Conservation (phyloP, 1,284 basidiomycete genomes). For the Gymnopus androsaceus region DNA sequence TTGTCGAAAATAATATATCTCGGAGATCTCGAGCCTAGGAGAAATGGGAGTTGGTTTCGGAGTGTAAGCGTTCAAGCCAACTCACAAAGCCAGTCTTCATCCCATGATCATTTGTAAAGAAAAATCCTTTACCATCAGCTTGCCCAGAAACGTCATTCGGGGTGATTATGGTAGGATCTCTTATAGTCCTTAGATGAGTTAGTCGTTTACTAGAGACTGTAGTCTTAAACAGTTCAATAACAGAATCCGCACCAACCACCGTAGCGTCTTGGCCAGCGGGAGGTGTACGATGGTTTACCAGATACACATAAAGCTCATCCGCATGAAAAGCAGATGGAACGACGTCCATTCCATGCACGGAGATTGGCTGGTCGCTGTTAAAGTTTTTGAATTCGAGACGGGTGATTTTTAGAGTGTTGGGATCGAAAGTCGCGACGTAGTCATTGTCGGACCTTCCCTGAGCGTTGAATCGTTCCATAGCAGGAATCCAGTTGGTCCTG, state of each 20-base stretch:
- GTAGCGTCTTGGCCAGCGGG: constrained; percentile 38
- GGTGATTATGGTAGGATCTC: constrained; percentile 52
- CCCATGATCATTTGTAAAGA: constrained; percentile 68
- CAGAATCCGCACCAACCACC: constrained; percentile 67
- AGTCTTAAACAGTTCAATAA: constrained; percentile 71
- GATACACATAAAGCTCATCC: constrained; percentile 59
- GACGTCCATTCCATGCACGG: constrained; percentile 76
- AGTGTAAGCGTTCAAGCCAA: constrained; percentile 4
- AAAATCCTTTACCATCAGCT: constrained; percentile 60
- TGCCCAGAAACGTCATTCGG: constrained; percentile 73
- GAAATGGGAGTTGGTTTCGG: neutral
- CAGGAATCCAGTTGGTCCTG: constrained; percentile 60
- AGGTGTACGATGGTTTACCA: constrained; percentile 67
- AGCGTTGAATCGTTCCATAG: constrained; percentile 40
- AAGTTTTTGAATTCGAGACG: constrained; percentile 47
- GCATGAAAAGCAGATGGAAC: constrained; percentile 53
- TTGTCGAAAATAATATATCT: constrained; percentile 21
- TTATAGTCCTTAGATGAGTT: constrained; percentile 59
- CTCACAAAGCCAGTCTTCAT: constrained; percentile 55
- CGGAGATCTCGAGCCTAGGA: constrained; percentile 31
- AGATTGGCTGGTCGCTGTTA: constrained; percentile 33
- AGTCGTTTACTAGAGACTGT: constrained; percentile 45
- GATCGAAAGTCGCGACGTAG: constrained; percentile 67
- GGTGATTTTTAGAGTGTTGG: constrained; percentile 44
- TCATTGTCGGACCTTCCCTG: constrained; percentile 41